Conservation (phyloP, 208 protist species). For the Porcisia hertigi region DNA sequence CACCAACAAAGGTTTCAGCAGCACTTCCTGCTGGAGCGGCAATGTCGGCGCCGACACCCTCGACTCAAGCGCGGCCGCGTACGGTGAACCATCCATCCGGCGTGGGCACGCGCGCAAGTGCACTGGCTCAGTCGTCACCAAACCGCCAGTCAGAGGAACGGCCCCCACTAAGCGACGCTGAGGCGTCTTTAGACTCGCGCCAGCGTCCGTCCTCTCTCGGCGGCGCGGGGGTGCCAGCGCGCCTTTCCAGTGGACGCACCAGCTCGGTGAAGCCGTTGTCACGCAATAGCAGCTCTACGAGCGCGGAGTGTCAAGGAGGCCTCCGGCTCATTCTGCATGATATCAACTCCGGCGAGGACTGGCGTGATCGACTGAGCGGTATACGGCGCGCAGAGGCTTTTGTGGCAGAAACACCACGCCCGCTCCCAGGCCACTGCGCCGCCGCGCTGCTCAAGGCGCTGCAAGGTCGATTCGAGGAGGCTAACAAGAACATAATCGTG, state of each 20-base stretch:
- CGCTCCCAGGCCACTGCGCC: conserved; percentile 40
- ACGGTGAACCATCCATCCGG: conserved; percentile 28
- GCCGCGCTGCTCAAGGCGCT: conserved; percentile 60
- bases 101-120: conserved; percentile 4
- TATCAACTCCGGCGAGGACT: conserved; percentile 66
- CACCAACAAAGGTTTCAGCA: background rate
- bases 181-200: background rate
- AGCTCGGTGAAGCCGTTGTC: conserved; percentile 20
- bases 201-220: conserved; percentile 3
- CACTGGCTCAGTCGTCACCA: conserved; percentile 3
- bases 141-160: conserved; percentile 16
- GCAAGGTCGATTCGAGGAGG: conserved; percentile 71
- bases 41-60: conserved; percentile 2
- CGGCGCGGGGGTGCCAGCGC: background rate
- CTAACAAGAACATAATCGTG: conserved; percentile 88
- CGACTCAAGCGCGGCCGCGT: conserved; percentile 24
- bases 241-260: conserved; percentile 4
- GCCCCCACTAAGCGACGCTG: conserved; percentile 21
- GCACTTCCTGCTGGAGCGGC: background rate
- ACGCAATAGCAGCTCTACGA: conserved; percentile 14
- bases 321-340: conserved; percentile 53
- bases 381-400: conserved; percentile 69
- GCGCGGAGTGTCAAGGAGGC: conserved; percentile 11
- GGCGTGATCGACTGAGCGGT: conserved; percentile 70
- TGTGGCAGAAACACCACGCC: conserved; percentile 36